Conservation (phyloP, 495 filamentous ascomycete species). For the Pseudotulostoma volvatum region DNA sequence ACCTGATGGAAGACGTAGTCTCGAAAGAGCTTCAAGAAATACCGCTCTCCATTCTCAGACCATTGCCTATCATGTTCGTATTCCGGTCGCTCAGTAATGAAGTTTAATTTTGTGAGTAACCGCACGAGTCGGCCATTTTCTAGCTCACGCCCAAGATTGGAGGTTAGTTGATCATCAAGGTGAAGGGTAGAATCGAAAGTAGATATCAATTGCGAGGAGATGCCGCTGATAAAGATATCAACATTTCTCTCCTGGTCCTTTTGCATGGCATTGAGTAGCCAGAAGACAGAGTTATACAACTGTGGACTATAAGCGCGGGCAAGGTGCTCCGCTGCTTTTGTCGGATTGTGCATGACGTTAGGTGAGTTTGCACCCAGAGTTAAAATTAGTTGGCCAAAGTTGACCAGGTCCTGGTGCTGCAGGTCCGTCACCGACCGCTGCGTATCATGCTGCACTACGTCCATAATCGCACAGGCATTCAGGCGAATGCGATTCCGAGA, state of each 20-base stretch:
- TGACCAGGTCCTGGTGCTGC: slow-evolving; percentile 75
- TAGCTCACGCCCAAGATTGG: slow-evolving; percentile 58
- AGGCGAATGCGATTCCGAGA: slow-evolving; percentile 62
- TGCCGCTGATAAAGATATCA: slow-evolving; percentile 57
- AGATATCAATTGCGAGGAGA: slow-evolving; percentile 53
- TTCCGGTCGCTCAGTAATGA: slow-evolving; percentile 80
- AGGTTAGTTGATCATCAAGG: slow-evolving; percentile 53
- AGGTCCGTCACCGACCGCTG: slow-evolving; percentile 51
- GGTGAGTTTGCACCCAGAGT: slow-evolving; percentile 53
- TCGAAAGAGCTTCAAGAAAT: slow-evolving; percentile 80
- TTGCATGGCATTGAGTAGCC: slow-evolving; percentile 47
- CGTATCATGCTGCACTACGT: slow-evolving; percentile 66
- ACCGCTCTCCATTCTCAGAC: slow-evolving; percentile 83
- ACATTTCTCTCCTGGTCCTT: slow-evolving; percentile 45
- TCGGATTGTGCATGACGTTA: slow-evolving; percentile 35
- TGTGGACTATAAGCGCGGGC: slow-evolving; percentile 52
- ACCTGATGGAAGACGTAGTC: slow-evolving; percentile 97
- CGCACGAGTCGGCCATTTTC: slow-evolving; percentile 83
- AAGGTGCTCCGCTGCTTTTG: slow-evolving; percentile 54
- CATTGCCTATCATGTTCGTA: slow-evolving; percentile 56
- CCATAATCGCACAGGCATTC: slow-evolving; percentile 70
- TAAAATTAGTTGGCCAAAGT: slow-evolving; percentile 71
- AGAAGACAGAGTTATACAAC: slow-evolving; percentile 57
- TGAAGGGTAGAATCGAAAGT: slow-evolving; percentile 61
- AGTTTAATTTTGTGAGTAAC: slow-evolving; percentile 64